Evolutionary conservation across 805 yeast genomes (phyloP).

Genomic region (Yarrowia sp.): DNA sequence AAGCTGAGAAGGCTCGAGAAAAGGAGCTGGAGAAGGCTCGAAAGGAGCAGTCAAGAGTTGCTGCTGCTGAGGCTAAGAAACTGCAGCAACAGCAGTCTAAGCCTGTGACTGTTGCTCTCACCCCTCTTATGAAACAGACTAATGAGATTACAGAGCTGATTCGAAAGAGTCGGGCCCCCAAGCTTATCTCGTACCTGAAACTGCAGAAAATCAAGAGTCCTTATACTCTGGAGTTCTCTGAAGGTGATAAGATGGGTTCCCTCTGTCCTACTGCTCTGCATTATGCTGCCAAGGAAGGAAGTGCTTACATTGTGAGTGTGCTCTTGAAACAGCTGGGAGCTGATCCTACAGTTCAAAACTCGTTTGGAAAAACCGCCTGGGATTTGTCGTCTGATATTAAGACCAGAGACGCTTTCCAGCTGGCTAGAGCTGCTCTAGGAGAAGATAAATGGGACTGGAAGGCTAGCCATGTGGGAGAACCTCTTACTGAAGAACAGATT

Average conservation of each 20-base stretch:
- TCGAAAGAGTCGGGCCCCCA: constrained; percentile 75
- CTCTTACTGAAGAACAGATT: constrained; percentile 42
- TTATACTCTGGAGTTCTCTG: neutral
- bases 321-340: constrained; percentile 64
- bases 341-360: constrained; percentile 60
- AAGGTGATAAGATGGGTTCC: neutral
- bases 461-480: constrained; percentile 60
- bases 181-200: constrained; percentile 59
- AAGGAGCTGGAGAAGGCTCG: constrained; percentile 31
- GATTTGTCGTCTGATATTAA: constrained; percentile 51
- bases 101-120: constrained; percentile 28
- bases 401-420: constrained; percentile 56
- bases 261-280: constrained; percentile 74
- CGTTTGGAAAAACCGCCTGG: constrained; percentile 60
- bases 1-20: constrained; percentile 30
- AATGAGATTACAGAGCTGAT: constrained; percentile 57
- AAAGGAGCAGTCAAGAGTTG: constrained; percentile 14
- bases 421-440: constrained; percentile 65
- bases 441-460: constrained; percentile 71
- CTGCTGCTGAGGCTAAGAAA: constrained; percentile 27
- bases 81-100: constrained; percentile 24
- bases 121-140: constrained; percentile 51
- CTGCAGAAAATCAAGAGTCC: constrained; percentile 51
- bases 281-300: constrained; percentile 67
- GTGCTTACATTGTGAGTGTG: constrained; percentile 60